These are phyloP conservation scores for Kazachstania bromeliacearum DNA, from an alignment of 805 yeast species.

Conservation along the genomic window DNA sequence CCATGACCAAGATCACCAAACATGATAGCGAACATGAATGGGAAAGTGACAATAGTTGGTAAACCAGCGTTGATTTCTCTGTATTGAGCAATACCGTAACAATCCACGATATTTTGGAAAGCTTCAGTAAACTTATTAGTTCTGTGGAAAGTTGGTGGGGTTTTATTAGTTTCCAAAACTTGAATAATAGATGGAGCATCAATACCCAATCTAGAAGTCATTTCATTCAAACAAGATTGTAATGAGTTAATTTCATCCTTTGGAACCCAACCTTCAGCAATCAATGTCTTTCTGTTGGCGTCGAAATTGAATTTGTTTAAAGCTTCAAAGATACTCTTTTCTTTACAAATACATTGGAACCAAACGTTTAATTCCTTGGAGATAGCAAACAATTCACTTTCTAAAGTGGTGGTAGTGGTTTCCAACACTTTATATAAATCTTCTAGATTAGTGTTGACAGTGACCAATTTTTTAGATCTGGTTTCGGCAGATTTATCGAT, in stretches of 20 bases:
- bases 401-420: constrained; percentile 43
- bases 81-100: constrained; percentile 70
- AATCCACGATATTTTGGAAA: constrained; percentile 62
- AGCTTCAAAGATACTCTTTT: constrained; percentile 47
- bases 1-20: constrained; percentile 81
- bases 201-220: constrained; percentile 23
- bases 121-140: constrained; percentile 62
- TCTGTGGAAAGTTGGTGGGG: constrained; percentile 65
- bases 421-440: constrained; percentile 43
- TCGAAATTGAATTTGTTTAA: constrained; percentile 65
- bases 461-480: constrained; percentile 33
- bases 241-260: constrained; percentile 40
- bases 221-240: constrained; percentile 36
- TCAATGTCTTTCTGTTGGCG: constrained; percentile 51
- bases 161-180: constrained; percentile 52
- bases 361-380: constrained; percentile 52
- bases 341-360: constrained; percentile 46
- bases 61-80: constrained; percentile 70
- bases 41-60: constrained; percentile 66
- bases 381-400: constrained; percentile 57
- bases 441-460: constrained; percentile 33
- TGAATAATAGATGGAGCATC: constrained; percentile 42
- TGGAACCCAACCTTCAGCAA: constrained; percentile 73
- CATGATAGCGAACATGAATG: constrained; percentile 78
- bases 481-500: constrained; percentile 37